Percentiles rank a stretch among this genome's conserved stretches.
Evolutionary conservation across 257 asterid species (phyloP).

Genomic region (Penstemon eatonii): DNA sequence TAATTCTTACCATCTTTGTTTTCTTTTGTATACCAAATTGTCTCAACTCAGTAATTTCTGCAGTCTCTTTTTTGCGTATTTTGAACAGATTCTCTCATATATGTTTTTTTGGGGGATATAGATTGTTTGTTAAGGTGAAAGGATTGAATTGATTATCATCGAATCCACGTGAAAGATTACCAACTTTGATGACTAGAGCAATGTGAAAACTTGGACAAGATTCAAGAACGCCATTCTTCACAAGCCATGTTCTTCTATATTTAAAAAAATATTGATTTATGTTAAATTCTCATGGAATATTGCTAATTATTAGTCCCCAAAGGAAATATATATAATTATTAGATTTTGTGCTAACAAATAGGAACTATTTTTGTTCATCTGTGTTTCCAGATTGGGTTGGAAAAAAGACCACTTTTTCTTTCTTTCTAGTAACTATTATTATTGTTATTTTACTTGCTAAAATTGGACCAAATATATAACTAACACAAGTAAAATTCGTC

Average conservation of each 20-base stretch:
- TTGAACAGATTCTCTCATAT: too few relatives aligned
- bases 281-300: constrained; percentile 9
- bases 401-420: not conserved
- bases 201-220: constrained; percentile 11
- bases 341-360: not conserved
- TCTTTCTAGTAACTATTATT: not conserved
- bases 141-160: too few relatives aligned
- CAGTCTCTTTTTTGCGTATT: too few relatives aligned
- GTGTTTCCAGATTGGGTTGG: not conserved
- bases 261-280: not conserved
- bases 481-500: too few relatives aligned
- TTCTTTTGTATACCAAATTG: too few relatives aligned
- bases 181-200: not conserved
- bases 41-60: too few relatives aligned
- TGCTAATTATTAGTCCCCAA: not conserved
- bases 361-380: not conserved
- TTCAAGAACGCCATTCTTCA: constrained; percentile 25
- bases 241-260: constrained; percentile 15
- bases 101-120: too few relatives aligned
- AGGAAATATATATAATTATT: not conserved
- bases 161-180: too few relatives aligned
- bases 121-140: too few relatives aligned
- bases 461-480: too few relatives aligned
- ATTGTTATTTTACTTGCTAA: too few relatives aligned
- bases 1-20: not conserved